A percentile compares a stretch with the other conserved stretches of the same genome.
These are phyloP conservation scores for Elymus sibiricus DNA, from an alignment of 176 grass and related monocot species.

Conservation along the genomic window DNA sequence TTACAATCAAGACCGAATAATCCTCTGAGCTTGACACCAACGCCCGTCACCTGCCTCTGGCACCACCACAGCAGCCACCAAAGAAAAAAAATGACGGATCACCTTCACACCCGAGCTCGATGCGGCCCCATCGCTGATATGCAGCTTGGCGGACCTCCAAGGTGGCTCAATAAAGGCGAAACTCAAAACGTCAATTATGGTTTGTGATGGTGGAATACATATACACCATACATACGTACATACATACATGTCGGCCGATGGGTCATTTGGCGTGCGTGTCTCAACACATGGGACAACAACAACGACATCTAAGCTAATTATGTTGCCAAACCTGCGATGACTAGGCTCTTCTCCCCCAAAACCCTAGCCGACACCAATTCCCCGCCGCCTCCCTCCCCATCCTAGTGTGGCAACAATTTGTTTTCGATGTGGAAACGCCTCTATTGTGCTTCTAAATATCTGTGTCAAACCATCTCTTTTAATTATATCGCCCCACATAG, in stretches of 20 bases:
- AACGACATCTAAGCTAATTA: not conserved
- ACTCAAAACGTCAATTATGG: too few relatives aligned
- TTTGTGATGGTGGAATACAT: too few relatives aligned
- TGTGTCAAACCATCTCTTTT: not conserved
- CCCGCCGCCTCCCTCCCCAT: not conserved
- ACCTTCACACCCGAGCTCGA: too few relatives aligned
- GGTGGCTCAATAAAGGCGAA: too few relatives aligned
- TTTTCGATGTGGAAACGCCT: not conserved
- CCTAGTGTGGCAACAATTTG: not conserved
- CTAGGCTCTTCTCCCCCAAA: not conserved
- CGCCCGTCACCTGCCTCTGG: too few relatives aligned
- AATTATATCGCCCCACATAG: not conserved
- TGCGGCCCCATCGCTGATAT: too few relatives aligned
- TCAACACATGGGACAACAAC: not conserved
- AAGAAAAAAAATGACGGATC: too few relatives aligned
- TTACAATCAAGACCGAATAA: too few relatives aligned
- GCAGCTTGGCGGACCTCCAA: too few relatives aligned
- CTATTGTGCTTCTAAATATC: not conserved
- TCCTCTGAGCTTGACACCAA: too few relatives aligned
- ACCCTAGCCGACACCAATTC: not conserved
- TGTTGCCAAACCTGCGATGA: not conserved
- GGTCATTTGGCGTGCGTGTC: too few relatives aligned
- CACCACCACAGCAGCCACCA: too few relatives aligned
- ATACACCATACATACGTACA: not conserved
- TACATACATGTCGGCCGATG: not conserved